Conservation (phyloP, 768 basidiomycete species). For the Tricholoma sp. region DNA sequence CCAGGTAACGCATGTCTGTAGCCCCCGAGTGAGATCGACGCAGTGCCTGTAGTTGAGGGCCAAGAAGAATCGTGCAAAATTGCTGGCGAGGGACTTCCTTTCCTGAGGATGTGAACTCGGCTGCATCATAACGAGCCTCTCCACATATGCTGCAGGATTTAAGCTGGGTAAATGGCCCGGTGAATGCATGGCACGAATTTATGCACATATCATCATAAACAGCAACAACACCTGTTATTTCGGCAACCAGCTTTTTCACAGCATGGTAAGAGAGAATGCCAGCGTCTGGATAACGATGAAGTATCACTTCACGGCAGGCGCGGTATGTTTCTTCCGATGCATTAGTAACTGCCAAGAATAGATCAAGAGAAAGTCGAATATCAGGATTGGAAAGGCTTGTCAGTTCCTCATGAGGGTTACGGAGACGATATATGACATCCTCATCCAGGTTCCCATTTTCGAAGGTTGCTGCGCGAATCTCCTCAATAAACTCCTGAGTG, state of each 20-base stretch:
- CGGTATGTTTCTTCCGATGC: slow-evolving; percentile 7
- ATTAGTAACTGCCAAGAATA: slow-evolving; percentile 4
- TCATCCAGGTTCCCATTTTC: slow-evolving; percentile 4
- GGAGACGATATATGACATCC: not conserved
- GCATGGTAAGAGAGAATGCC: slow-evolving; percentile 8
- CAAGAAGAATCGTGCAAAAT: slow-evolving; percentile 36
- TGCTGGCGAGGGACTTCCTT: slow-evolving; percentile 16
- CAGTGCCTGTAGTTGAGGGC: slow-evolving; percentile 37
- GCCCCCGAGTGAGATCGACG: slow-evolving; percentile 20
- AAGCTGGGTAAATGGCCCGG: slow-evolving; percentile 13
- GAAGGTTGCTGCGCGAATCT: not conserved
- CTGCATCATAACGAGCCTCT: slow-evolving; percentile 18
- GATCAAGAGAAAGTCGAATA: not conserved
- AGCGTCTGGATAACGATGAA: slow-evolving; percentile 7
- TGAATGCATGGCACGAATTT: slow-evolving; percentile 18
- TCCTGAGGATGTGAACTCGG: not conserved
- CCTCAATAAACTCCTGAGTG: slow-evolving; percentile 5
- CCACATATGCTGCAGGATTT: slow-evolving; percentile 20
- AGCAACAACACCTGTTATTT: slow-evolving; percentile 15
- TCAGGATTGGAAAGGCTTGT: not conserved
- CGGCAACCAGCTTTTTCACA: slow-evolving; percentile 5
- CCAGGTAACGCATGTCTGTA: slow-evolving; percentile 20
- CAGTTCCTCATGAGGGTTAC: not conserved
- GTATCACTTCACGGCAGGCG: slow-evolving; percentile 6
- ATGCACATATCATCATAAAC: slow-evolving; percentile 22